A percentile compares a stretch with the other conserved stretches of the same genome.
Evolutionary conservation across 1,284 basidiomycete genomes (phyloP).

Genomic region (Cystobasidium slooffiae): DNA sequence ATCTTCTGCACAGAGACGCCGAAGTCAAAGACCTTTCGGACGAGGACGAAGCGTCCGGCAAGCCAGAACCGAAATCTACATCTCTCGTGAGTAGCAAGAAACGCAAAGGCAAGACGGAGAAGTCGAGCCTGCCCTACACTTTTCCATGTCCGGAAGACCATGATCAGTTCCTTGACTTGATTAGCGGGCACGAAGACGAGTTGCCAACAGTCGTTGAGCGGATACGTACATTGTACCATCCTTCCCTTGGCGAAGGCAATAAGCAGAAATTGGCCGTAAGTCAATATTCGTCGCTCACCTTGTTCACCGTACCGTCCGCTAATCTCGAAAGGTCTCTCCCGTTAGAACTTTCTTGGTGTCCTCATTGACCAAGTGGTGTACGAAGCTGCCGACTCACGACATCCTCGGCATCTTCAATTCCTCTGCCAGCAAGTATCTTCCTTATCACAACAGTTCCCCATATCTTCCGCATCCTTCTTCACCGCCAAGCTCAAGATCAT

Average conservation of each 20-base stretch:
- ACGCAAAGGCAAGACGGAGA: neutral
- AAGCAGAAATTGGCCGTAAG: constrained; percentile 85
- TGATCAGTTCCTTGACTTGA: constrained; percentile 82
- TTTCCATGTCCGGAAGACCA: constrained; percentile 86
- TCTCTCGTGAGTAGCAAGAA: neutral
- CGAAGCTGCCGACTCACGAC: constrained; percentile 65
- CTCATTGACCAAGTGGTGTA: constrained; percentile 84
- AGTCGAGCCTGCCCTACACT: constrained; percentile 72
- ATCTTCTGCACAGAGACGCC: constrained; percentile 43
- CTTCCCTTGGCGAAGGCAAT: constrained; percentile 86
- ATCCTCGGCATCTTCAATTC: constrained; percentile 67
- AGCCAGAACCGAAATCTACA: neutral
- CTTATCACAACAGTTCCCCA: constrained; percentile 79
- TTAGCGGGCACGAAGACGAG: constrained; percentile 68
- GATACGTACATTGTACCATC: constrained; percentile 87
- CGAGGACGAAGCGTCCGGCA: constrained; percentile 45
- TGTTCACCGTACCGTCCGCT: neutral
- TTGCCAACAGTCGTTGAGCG: constrained; percentile 84
- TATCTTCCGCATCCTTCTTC: constrained; percentile 77
- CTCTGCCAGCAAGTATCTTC: constrained; percentile 82
- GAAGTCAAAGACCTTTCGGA: constrained; percentile 54
- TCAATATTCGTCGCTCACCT: constrained; percentile 22
- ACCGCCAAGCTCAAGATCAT: constrained; percentile 82
- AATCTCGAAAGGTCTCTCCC: too few relatives aligned
- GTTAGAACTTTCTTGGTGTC: constrained; percentile 72